These are phyloP conservation scores for Podospora comata DNA, from an alignment of 495 filamentous ascomycete species.

Conservation along the genomic window DNA sequence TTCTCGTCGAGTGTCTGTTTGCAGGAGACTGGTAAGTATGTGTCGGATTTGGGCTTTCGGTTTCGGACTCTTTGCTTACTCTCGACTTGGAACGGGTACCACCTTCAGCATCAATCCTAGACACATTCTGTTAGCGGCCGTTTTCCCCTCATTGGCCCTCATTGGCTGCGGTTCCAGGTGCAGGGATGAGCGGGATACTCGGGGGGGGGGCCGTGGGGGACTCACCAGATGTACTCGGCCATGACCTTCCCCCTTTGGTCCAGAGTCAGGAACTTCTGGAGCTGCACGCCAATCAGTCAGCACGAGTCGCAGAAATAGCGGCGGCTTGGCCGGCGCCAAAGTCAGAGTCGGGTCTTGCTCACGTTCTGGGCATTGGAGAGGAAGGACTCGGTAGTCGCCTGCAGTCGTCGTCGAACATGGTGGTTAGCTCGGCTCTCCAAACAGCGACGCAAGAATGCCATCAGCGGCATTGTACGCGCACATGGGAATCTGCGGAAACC, in stretches of 20 bases:
- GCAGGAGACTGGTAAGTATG: not conserved
- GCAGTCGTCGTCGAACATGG: constrained; percentile 1
- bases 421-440: not conserved
- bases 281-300: constrained; percentile 47
- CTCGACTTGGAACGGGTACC: constrained; percentile 86
- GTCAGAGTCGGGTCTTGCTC: constrained; percentile 6
- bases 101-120: constrained; percentile 71
- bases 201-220: not conserved
- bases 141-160: not conserved
- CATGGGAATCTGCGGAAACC: not conserved
- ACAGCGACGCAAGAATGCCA: not conserved
- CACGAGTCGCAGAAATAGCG: not conserved
- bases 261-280: constrained; percentile 87
- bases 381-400: constrained; percentile 15
- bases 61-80: constrained; percentile 55
- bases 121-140: not conserved
- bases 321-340: not conserved
- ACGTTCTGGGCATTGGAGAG: constrained; percentile 14
- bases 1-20: constrained; percentile 73
- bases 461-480: not conserved
- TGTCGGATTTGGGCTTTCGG: not conserved
- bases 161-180: not conserved
- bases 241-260: constrained; percentile 82
- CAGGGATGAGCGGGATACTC: not conserved
- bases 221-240: constrained; percentile 84